A percentile compares a stretch with the other conserved stretches of the same genome.
These are phyloP conservation scores for Phytophthora macrochlamydospora DNA, from an alignment of 352 stramenopile genomes.

Conservation along the genomic window DNA sequence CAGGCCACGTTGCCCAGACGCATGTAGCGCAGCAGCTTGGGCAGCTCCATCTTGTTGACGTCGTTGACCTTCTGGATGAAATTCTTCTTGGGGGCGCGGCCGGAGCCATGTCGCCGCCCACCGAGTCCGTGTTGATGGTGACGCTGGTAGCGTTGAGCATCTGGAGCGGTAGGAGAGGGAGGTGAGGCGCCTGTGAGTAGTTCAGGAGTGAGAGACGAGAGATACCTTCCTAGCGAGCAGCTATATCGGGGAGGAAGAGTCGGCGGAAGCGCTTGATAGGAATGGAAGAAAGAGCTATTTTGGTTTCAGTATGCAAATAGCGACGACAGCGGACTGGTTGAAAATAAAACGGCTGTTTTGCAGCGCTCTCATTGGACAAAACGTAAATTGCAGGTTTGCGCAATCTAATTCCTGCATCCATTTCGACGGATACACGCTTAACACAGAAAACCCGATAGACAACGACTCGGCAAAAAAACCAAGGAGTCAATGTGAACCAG, in stretches of 20 bases:
- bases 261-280: constrained; percentile 2
- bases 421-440: too few species aligned
- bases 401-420: too few species aligned
- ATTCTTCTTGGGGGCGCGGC: constrained; percentile 62
- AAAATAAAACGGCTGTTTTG: too few species aligned
- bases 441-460: too few species aligned
- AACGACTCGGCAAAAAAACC: too few species aligned
- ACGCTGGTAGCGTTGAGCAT: constrained; percentile 83
- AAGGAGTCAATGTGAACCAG: too few species aligned
- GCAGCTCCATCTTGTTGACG: constrained; percentile 91
- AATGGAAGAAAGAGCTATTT: constrained; percentile 12
- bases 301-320: not conserved
- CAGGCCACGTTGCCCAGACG: constrained; percentile 84
- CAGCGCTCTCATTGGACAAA: too few species aligned
- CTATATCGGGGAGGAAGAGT: constrained; percentile 21
- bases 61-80: constrained; percentile 87
- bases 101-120: constrained; percentile 58
- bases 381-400: too few species aligned
- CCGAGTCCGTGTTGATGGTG: constrained; percentile 81
- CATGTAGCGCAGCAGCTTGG: constrained; percentile 89
- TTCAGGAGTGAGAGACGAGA: constrained; percentile 10
- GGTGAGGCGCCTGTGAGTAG: constrained; percentile 15
- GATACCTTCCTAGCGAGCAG: constrained; percentile 2
- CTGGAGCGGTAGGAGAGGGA: not conserved
- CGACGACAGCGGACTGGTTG: too few species aligned